A percentile compares a stretch with the other conserved stretches of the same genome.
Evolutionary conservation across 768 basidiomycete species (phyloP).

Genomic region (Kwoniella botswanensis): DNA sequence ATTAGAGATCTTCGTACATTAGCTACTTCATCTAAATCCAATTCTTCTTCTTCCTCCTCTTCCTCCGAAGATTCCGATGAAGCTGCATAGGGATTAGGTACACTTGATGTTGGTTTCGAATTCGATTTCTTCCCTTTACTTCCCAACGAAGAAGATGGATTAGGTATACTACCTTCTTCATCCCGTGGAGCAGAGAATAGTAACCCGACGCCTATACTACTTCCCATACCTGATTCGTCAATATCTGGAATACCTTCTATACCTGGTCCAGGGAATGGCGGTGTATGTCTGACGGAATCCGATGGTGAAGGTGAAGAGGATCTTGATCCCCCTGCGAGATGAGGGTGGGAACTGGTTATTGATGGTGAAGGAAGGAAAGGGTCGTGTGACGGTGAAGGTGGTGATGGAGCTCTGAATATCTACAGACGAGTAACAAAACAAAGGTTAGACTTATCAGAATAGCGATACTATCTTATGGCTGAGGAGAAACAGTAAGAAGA

Average conservation of each 20-base stretch:
- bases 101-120: slow-evolving; percentile 7
- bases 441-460: neutral
- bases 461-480: neutral
- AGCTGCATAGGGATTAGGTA: slow-evolving; percentile 48
- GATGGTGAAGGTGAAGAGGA: slow-evolving; percentile 36
- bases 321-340: slow-evolving; percentile 43
- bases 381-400: slow-evolving; percentile 43
- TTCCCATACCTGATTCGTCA: slow-evolving; percentile 25
- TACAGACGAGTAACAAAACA: neutral
- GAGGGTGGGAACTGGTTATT: slow-evolving; percentile 39
- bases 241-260: slow-evolving; percentile 47
- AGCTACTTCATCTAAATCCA: slow-evolving; percentile 44
- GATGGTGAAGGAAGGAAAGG: slow-evolving; percentile 49
- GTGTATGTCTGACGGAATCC: slow-evolving; percentile 27
- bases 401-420: slow-evolving; percentile 48
- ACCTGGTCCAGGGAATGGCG: slow-evolving; percentile 49
- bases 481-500: neutral
- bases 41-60: slow-evolving; percentile 27
- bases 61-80: slow-evolving; percentile 38
- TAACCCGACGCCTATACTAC: slow-evolving; percentile 35
- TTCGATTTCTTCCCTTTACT: slow-evolving; percentile 23
- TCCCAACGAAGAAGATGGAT: neutral
- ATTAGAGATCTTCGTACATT: slow-evolving; percentile 33
- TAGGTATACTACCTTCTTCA: neutral
- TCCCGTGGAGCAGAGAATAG: slow-evolving; percentile 32